Conservation (phyloP, 495 filamentous ascomycete genomes). For the Penicillium longicatenatum region DNA sequence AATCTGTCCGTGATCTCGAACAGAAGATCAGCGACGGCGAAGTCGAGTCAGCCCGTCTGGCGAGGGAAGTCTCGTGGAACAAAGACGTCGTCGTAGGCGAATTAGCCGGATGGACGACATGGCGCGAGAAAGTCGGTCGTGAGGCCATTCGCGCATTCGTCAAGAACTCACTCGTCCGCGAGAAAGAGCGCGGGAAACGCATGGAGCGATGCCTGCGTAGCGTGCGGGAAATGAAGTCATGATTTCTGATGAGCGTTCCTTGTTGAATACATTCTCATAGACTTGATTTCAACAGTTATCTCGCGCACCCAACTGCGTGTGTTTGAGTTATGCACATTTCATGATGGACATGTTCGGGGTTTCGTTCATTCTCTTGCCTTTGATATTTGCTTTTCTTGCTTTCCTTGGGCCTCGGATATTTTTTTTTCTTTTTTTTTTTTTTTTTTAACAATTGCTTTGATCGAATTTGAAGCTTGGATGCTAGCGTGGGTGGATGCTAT, state of each 20-base stretch:
- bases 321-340: slow-evolving; percentile 24
- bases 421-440: too few species aligned
- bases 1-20: slow-evolving; percentile 76
- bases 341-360: slow-evolving; percentile 21
- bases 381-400: slow-evolving; percentile 7
- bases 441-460: slow-evolving; percentile 7
- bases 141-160: slow-evolving; percentile 76
- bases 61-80: slow-evolving; percentile 82
- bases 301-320: neutral
- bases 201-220: slow-evolving; percentile 64
- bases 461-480: neutral
- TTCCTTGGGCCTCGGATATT: neutral
- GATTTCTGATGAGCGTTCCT: slow-evolving; percentile 1
- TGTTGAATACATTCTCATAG: slow-evolving; percentile 16
- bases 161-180: slow-evolving; percentile 72
- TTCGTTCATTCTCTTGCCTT: slow-evolving; percentile 11
- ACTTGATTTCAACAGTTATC: slow-evolving; percentile 9
- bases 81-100: slow-evolving; percentile 91
- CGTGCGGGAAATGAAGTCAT: slow-evolving; percentile 35
- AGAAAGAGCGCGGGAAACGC: slow-evolving; percentile 77
- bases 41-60: slow-evolving; percentile 64
- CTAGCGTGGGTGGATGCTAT: slow-evolving; percentile 1
- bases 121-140: slow-evolving; percentile 74
- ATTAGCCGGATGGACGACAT: slow-evolving; percentile 89
- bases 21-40: slow-evolving; percentile 67